phyloP scores from a whole-genome alignment of 495 filamentous ascomycete species.

The Talaromyces trachyspermus region DNA sequence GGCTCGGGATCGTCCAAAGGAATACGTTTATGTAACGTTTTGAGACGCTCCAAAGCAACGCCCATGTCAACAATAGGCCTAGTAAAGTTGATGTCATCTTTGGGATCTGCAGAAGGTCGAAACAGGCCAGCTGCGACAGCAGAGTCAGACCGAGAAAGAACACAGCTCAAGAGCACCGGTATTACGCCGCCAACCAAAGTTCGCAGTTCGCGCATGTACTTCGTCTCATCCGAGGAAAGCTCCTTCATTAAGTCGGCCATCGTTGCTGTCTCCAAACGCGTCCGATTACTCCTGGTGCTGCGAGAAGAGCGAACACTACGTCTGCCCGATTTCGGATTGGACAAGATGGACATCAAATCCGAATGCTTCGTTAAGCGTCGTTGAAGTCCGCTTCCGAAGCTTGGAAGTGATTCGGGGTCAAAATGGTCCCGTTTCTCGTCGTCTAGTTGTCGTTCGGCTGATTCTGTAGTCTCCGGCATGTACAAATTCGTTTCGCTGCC shows the following conservation, averaged over 20 bases:
- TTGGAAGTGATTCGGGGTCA: constrained; percentile 25
- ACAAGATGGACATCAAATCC: constrained; percentile 88
- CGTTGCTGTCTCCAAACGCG: constrained; percentile 56
- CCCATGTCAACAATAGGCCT: constrained; percentile 95
- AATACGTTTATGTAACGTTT: constrained; percentile 68
- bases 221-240: constrained; percentile 73
- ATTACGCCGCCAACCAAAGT: constrained; percentile 95
- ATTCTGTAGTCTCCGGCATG: constrained; percentile 12
- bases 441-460: not conserved
- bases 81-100: constrained; percentile 58
- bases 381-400: constrained; percentile 31
- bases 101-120: constrained; percentile 40
- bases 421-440: constrained; percentile 37
- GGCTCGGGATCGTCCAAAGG: constrained; percentile 60
- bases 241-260: constrained; percentile 71
- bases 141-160: constrained; percentile 65
- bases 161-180: constrained; percentile 81
- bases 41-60: constrained; percentile 75
- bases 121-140: constrained; percentile 64
- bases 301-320: constrained; percentile 61
- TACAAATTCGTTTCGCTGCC: constrained; percentile 1
- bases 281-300: constrained; percentile 66
- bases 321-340: constrained; percentile 57
- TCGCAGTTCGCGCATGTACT: constrained; percentile 87
- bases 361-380: constrained; percentile 83